These are phyloP conservation scores for Anisodus tanguticus DNA, from an alignment of 257 asterid species.

Conservation along the genomic window DNA sequence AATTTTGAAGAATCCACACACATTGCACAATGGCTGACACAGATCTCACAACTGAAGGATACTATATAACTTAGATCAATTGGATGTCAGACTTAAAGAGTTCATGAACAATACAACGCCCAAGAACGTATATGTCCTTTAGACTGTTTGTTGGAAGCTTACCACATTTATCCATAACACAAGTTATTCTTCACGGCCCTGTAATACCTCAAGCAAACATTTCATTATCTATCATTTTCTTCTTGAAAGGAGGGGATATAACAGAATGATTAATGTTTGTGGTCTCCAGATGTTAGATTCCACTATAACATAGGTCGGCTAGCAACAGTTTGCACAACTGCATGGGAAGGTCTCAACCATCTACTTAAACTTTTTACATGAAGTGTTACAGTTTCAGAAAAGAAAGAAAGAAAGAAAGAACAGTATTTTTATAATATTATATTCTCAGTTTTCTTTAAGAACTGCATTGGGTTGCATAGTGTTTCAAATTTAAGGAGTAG, in stretches of 20 bases:
- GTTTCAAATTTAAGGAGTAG: not conserved
- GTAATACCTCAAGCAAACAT: slow-evolving; percentile 17
- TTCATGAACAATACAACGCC: not conserved
- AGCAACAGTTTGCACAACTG: not conserved
- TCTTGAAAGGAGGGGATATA: not conserved
- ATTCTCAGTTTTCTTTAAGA: not conserved
- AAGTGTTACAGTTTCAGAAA: not conserved
- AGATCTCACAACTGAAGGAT: not conserved
- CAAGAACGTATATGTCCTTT: not conserved
- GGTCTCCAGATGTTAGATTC: not conserved
- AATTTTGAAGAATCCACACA: not conserved
- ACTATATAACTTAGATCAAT: not conserved
- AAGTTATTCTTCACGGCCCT: not conserved
- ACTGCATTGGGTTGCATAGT: not conserved
- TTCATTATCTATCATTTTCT: slow-evolving; percentile 11
- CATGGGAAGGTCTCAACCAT: slow-evolving; percentile 21
- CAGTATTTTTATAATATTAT: not conserved
- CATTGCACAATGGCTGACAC: not conserved
- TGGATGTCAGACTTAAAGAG: not conserved
- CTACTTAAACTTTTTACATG: not conserved
- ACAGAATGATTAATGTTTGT: not conserved
- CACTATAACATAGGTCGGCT: not conserved
- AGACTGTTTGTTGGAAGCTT: not conserved
- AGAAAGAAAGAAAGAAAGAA: not conserved
- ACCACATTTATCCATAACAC: not conserved